These are phyloP conservation scores for sweet orange (Citrus sinensis) DNA, from an alignment of 345 rosid genomes.

Conservation along the genomic window DVS_A1.0 CM039169.1:6844501-6845000, in stretches of 20 bases:
- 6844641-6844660: conserved; percentile 87
- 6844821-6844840: conserved; percentile 61
- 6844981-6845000: not conserved
- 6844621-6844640: conserved; percentile 98
- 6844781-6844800: conserved; percentile 1
- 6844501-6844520: not conserved
- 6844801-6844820: conserved; percentile 42
- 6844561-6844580: not conserved
- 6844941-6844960: too few relatives aligned
- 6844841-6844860: conserved; percentile 41
- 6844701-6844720: conserved; percentile 70
- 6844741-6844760: conserved; percentile 27
- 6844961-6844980: not conserved
- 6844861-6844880: conserved; percentile 30
- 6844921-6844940: conserved; percentile 11
- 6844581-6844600: not conserved
- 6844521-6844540: not conserved
- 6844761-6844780: conserved; percentile 23
- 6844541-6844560: not conserved
- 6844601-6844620: conserved; percentile 24
- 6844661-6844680: conserved; percentile 69
- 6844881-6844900: not conserved
- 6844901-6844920: conserved; percentile 10
- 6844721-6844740: conserved; percentile 60
- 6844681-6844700: conserved; percentile 49